Conservation (phyloP, 345 rosid species). For the Camelina hispida region DNA sequence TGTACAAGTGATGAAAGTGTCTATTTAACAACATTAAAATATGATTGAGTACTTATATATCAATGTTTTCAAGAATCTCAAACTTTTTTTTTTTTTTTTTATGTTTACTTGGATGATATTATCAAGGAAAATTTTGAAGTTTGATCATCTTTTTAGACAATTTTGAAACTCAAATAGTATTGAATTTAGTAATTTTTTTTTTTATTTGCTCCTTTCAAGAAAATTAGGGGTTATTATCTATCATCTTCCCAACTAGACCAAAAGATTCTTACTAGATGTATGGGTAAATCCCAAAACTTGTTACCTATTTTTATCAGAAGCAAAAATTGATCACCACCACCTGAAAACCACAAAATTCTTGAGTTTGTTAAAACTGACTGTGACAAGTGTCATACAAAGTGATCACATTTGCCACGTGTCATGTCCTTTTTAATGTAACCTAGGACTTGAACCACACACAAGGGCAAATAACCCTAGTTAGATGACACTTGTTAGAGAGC, state of each 20-base stretch:
- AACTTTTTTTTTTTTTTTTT: no score
- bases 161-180: neutral
- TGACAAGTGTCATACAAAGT: constrained; percentile 16
- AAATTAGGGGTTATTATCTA: neutral
- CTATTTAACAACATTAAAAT: neutral
- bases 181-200: neutral
- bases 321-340: constrained; percentile 10
- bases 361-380: constrained; percentile 32
- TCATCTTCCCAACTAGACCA: constrained; percentile 9
- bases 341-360: constrained; percentile 33
- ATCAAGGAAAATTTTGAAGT: no score
- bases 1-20: neutral
- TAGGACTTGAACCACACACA: constrained; percentile 27
- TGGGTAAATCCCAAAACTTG: constrained; percentile 4
- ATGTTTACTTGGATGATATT: no score
- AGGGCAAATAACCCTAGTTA: constrained; percentile 18
- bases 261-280: constrained; percentile 26
- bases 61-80: neutral
- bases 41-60: neutral
- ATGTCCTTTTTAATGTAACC: constrained; percentile 15
- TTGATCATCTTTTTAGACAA: neutral
- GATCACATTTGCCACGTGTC: neutral
- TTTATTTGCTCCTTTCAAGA: neutral
- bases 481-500: constrained; percentile 66
- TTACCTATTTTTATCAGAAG: constrained; percentile 27